Evolutionary conservation across 1,284 basidiomycete genomes (phyloP).

Genomic region (Pterula multifida): DNA sequence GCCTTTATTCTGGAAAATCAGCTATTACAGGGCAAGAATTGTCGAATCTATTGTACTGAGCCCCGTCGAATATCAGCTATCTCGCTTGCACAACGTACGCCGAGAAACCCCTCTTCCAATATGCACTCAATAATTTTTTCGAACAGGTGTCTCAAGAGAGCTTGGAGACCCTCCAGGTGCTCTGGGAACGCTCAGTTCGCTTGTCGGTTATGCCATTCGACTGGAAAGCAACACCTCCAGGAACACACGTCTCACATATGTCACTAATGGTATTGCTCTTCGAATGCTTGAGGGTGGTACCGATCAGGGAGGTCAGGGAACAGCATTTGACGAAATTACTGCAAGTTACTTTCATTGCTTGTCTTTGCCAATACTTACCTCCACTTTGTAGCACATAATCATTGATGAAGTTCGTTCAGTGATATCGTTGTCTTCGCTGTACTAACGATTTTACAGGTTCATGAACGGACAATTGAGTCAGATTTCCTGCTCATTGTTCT

Average conservation of each 20-base stretch:
- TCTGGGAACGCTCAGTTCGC: conserved; percentile 71
- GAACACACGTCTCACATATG: conserved; percentile 74
- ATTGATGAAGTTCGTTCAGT: conserved; percentile 48
- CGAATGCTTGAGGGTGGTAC: conserved; percentile 88
- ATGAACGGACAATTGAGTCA: conserved; percentile 95
- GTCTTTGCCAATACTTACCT: conserved; percentile 4
- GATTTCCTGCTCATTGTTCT: conserved; percentile 96
- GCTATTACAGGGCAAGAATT: conserved; percentile 69
- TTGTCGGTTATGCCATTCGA: conserved; percentile 94
- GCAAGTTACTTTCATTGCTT: conserved; percentile 27
- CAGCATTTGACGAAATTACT: conserved; percentile 90
- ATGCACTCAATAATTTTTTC: conserved; percentile 2
- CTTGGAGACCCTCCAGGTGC: conserved; percentile 77
- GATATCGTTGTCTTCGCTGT: neutral
- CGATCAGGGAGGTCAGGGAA: conserved; percentile 51
- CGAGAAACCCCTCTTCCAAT: neutral
- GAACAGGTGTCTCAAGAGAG: conserved; percentile 71
- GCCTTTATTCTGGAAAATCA: conserved; percentile 91
- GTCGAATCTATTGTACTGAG: conserved; percentile 94
- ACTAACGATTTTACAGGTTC: conserved; percentile 38
- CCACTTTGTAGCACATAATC: conserved; percentile 55
- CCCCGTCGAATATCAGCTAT: conserved; percentile 96
- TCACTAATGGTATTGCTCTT: conserved; percentile 93
- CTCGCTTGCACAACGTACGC: conserved; percentile 80
- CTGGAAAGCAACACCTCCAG: conserved; percentile 82